phyloP scores from a whole-genome alignment of 805 yeast species.

The Pichia gijzeniarum region DNA sequence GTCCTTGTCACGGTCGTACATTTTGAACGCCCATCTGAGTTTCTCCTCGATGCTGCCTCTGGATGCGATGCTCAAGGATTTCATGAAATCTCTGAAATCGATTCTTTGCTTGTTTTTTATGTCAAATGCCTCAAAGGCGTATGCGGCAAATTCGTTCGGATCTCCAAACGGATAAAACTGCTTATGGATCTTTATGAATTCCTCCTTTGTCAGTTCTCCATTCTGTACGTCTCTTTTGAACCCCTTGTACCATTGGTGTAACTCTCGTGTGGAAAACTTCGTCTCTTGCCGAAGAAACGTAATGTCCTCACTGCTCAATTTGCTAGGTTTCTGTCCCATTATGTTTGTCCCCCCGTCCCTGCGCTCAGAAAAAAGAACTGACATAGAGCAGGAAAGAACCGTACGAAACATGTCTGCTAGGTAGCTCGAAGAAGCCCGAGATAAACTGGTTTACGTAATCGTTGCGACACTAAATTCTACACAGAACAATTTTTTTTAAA shows the following conservation, averaged over 20 bases:
- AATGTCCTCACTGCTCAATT: slow-evolving; percentile 84
- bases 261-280: slow-evolving; percentile 84
- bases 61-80: slow-evolving; percentile 79
- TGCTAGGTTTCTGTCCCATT: slow-evolving; percentile 93
- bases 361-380: too few species aligned
- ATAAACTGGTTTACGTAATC: too few species aligned
- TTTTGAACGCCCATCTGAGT: slow-evolving; percentile 79
- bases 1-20: slow-evolving; percentile 77
- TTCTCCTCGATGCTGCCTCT: slow-evolving; percentile 83
- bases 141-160: slow-evolving; percentile 84
- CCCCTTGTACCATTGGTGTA: slow-evolving; percentile 98
- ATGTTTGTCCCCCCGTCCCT: not conserved
- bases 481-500: too few species aligned
- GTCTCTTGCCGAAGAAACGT: slow-evolving; percentile 78
- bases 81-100: slow-evolving; percentile 88
- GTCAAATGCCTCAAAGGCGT: slow-evolving; percentile 86
- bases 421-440: too few species aligned
- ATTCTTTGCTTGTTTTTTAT: slow-evolving; percentile 71
- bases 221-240: slow-evolving; percentile 89
- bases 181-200: slow-evolving; percentile 85
- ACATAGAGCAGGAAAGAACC: too few species aligned
- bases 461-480: too few species aligned
- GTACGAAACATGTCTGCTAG: too few species aligned
- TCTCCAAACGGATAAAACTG: slow-evolving; percentile 99
- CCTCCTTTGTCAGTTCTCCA: slow-evolving; percentile 81